Evolutionary conservation across 1,284 basidiomycete genomes (phyloP).

Genomic region (Microstroma glucosiphilum): DNA sequence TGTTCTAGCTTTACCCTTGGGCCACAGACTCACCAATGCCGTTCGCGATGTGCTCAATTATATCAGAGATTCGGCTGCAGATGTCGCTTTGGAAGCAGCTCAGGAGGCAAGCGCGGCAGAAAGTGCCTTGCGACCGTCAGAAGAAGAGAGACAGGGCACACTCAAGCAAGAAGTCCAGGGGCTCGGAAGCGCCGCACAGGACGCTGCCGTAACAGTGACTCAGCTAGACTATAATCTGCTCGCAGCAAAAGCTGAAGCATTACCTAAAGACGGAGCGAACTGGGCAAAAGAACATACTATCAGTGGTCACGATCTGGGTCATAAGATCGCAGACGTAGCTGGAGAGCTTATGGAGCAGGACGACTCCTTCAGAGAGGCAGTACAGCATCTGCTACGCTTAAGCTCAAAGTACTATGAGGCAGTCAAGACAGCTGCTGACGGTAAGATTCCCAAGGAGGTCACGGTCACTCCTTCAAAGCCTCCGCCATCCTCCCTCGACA

Average conservation of each 20-base stretch:
- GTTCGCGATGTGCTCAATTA: slow-evolving; percentile 5
- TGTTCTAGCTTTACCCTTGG: neutral
- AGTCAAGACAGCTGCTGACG: neutral
- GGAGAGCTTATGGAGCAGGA: slow-evolving; percentile 6
- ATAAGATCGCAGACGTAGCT: neutral
- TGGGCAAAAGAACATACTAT: neutral
- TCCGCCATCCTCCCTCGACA: neutral
- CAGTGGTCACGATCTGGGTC: neutral
- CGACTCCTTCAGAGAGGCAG: slow-evolving; percentile 7
- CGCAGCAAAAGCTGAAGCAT: neutral
- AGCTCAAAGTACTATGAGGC: slow-evolving; percentile 3
- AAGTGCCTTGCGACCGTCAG: neutral
- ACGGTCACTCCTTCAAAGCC: neutral
- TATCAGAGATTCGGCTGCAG: neutral
- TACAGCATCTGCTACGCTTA: slow-evolving; percentile 1
- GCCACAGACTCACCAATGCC: slow-evolving; percentile 10
- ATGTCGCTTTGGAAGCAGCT: slow-evolving; percentile 2
- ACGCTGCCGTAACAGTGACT: neutral
- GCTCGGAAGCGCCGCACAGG: neutral
- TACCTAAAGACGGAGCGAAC: neutral
- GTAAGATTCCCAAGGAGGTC: neutral
- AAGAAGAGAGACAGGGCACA: neutral
- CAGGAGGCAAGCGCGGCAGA: neutral
- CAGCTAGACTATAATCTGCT: neutral
- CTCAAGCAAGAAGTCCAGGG: slow-evolving; percentile 1